Percentiles rank a stretch among this genome's conserved stretches.
These are phyloP conservation scores for Polytrichum formosum DNA, from an alignment of 225 moss, liverwort and hornwort species.

Conservation along the genomic window DNA sequence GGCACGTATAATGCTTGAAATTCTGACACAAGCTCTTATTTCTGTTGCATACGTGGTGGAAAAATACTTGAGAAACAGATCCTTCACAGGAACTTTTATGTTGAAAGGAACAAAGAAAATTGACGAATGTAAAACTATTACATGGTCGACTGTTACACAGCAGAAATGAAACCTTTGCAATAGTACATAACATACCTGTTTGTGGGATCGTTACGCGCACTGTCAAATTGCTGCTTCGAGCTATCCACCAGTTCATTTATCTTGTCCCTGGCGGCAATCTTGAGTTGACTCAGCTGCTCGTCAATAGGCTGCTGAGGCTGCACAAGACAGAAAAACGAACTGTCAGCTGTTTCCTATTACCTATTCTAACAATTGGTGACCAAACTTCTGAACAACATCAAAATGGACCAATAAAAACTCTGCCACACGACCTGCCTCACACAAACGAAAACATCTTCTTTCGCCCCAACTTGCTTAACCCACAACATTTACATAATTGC, in stretches of 20 bases:
- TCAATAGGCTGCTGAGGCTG: constrained; percentile 38
- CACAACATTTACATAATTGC: no score
- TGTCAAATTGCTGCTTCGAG: constrained; percentile 16
- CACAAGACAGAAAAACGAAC: background rate
- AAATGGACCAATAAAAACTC: no score
- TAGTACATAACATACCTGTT: constrained; percentile 18
- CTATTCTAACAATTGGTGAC: no score
- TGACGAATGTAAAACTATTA: background rate
- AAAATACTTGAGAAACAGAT: background rate
- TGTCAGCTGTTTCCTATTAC: no score
- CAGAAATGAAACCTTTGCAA: background rate
- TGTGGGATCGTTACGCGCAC: constrained; percentile 31
- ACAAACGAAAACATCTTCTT: no score
- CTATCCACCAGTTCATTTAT: constrained; percentile 30
- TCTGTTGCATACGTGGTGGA: background rate
- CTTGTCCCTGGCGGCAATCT: constrained; percentile 37
- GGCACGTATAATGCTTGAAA: no score
- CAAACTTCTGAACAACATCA: no score
- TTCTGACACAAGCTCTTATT: no score
- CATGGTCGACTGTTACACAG: no score
- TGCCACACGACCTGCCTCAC: no score
- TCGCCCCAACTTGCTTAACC: no score
- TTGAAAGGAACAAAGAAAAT: background rate
- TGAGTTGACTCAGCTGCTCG: constrained; percentile 39
- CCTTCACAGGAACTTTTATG: constrained; percentile 8